Base-by-base conservation (phyloP, 2,329 filamentous ascomycete species). In the Stenocarpella maydis region DNA sequence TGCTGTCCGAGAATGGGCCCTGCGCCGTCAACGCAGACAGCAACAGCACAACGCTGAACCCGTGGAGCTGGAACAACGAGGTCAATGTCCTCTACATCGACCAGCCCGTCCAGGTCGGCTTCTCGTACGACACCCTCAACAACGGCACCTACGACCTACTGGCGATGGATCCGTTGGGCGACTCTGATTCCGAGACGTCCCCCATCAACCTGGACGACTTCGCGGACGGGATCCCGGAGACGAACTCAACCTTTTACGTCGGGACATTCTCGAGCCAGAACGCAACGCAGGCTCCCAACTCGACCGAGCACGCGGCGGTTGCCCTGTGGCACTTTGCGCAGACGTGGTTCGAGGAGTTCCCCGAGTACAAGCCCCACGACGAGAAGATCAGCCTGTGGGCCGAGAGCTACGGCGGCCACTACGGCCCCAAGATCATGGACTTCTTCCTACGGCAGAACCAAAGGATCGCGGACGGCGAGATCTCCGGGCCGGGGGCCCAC, bases 11-110 rank as follows among this genome's bases (percentile, higher is more conserved):
- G 86, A 78, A 81, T 80, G 87, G 87, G 12, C 82, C 65, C 15
- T 89, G 86, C 74, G 76, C 77, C 12, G 80, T 90, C 37, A 84
- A 85, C 52, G 77, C 79, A 50, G 84, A 87, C 45, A 84, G 83
- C 54, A 86, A 87, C 74, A 78, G 77, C n/a, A 83, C 82, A 0
- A 74, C 74, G 21, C 70, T 81, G 28, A 90, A 90, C 70, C 86
- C 86, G 0, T 89, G 86, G 80, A 86, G 86, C 2, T 90, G 87
- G 86, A 87, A 85, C 73, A 88, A 88, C 73, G 82, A 84, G 19
- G 85, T 84, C 69, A 90, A 90, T 71, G 85, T 90, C 82, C 84
- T 91, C 9, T 91, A 89, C 77, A 88, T 91, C 71, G 89, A 92
- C 74, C 86, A 91, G 77, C 90, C 76, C 0, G 73, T 76, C 69